Conservation (phyloP, 208 protist genomes). For the Phytomonas sp. region DNA sequence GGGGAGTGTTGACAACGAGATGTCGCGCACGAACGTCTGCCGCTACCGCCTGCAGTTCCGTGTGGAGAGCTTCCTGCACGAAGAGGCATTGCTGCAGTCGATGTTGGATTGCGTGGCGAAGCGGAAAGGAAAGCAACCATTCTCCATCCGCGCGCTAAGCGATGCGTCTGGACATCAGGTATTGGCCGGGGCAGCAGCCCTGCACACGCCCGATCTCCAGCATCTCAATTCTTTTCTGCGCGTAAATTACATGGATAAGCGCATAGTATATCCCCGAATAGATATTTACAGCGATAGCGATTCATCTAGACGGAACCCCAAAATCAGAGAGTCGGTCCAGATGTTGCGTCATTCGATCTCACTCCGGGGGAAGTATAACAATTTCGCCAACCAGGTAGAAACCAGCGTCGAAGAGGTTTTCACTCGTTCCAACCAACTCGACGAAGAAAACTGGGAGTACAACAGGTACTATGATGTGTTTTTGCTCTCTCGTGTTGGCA, state of each 20-base stretch:
- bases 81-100: constrained; percentile 72
- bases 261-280: constrained; percentile 75
- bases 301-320: not conserved
- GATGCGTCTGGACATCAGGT: no score
- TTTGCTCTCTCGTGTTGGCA: constrained; percentile 58
- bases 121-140: no score
- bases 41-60: constrained; percentile 82
- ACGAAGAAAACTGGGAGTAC: constrained; percentile 83
- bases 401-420: constrained; percentile 83
- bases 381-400: constrained; percentile 42
- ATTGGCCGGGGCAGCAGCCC: no score
- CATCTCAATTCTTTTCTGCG: constrained; percentile 14
- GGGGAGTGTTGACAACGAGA: constrained; percentile 43
- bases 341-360: constrained; percentile 52
- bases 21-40: constrained; percentile 56
- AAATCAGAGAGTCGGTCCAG: constrained; percentile 43
- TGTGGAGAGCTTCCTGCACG: constrained; percentile 64
- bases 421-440: constrained; percentile 52
- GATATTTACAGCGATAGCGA: constrained; percentile 42
- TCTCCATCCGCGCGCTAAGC: no score
- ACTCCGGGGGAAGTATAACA: constrained; percentile 72
- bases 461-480: constrained; percentile 88
- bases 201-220: no score
- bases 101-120: constrained; percentile 22
- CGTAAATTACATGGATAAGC: constrained; percentile 70